These are phyloP conservation scores for Coemansia sp. DNA, from an alignment of 192 early-diverging fungal genomes.

Conservation along the genomic window DNA sequence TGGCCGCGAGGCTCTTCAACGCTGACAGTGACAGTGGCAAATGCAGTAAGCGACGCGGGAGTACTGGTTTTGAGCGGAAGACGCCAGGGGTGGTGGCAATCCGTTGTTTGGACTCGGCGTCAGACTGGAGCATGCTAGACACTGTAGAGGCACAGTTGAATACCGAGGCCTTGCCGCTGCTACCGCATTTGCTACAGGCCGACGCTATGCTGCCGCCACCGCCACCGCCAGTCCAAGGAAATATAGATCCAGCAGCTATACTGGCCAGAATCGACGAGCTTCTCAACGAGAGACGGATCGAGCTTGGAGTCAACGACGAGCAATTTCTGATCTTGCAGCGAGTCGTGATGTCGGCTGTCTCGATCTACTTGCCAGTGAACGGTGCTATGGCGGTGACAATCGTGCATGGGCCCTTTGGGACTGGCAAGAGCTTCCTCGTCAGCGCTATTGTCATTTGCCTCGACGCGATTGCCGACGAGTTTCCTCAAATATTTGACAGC, in stretches of 20 bases:
- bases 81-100: conserved; percentile 28
- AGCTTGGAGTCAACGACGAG: conserved; percentile 32
- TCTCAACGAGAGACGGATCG: conserved; percentile 10
- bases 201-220: neutral
- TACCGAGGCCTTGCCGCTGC: conserved; percentile 18
- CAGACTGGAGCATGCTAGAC: conserved; percentile 56
- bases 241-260: neutral
- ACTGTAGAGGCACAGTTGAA: conserved; percentile 29
- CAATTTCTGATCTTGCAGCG: conserved; percentile 26
- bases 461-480: conserved; percentile 57
- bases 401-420: conserved; percentile 65
- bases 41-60: neutral
- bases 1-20: conserved; percentile 31
- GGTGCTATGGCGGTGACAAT: conserved; percentile 29
- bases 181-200: conserved; percentile 27
- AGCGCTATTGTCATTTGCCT: conserved; percentile 66
- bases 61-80: neutral
- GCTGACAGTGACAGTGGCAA: neutral
- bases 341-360: conserved; percentile 35
- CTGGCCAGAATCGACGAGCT: conserved; percentile 5
- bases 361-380: conserved; percentile 30
- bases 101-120: conserved; percentile 45
- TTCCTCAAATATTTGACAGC: conserved; percentile 32
- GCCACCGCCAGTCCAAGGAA: neutral
- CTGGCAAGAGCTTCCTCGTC: conserved; percentile 76